These are phyloP conservation scores for Amphicarpaea edgeworthii DNA, from an alignment of 306 rosid species.

Conservation along the genomic window DNA sequence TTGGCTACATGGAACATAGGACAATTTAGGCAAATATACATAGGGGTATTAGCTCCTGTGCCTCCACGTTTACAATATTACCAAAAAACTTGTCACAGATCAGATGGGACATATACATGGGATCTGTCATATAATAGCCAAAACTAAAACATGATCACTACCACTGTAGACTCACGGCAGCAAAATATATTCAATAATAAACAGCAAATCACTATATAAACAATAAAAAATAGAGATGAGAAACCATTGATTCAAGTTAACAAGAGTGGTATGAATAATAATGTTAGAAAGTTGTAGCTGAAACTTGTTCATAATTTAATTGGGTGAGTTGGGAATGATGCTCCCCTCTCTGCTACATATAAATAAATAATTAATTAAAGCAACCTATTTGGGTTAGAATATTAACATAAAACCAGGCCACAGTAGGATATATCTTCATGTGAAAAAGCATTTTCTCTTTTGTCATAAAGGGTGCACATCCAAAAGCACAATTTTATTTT, in stretches of 20 bases:
- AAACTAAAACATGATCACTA: constrained; percentile 13
- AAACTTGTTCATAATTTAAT: constrained; percentile 32
- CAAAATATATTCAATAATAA: constrained; percentile 38
- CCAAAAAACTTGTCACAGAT: constrained; percentile 9
- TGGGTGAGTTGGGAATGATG: constrained; percentile 33
- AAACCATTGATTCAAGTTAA: constrained; percentile 31
- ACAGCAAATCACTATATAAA: constrained; percentile 38
- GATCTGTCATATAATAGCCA: constrained; percentile 52
- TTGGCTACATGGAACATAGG: constrained; percentile 37
- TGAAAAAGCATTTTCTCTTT: constrained; percentile 33
- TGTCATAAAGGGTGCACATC: constrained; percentile 13
- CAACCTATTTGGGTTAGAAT: constrained; percentile 16
- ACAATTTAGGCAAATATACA: constrained; percentile 17
- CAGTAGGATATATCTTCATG: constrained; percentile 6
- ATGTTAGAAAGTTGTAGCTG: background rate
- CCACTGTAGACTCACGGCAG: constrained; percentile 55
- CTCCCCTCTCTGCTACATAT: background rate
- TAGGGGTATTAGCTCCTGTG: constrained; percentile 25
- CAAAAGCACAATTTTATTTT: constrained; percentile 18
- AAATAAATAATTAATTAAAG: background rate
- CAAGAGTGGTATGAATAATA: constrained; percentile 10
- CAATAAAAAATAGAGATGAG: constrained; percentile 17
- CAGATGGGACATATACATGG: constrained; percentile 42
- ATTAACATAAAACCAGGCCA: constrained; percentile 31
- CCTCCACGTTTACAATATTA: constrained; percentile 30